Evolutionary conservation across 2,329 filamentous ascomycete species (phyloP).

Genomic region (Colletotrichum sp.): DNA sequence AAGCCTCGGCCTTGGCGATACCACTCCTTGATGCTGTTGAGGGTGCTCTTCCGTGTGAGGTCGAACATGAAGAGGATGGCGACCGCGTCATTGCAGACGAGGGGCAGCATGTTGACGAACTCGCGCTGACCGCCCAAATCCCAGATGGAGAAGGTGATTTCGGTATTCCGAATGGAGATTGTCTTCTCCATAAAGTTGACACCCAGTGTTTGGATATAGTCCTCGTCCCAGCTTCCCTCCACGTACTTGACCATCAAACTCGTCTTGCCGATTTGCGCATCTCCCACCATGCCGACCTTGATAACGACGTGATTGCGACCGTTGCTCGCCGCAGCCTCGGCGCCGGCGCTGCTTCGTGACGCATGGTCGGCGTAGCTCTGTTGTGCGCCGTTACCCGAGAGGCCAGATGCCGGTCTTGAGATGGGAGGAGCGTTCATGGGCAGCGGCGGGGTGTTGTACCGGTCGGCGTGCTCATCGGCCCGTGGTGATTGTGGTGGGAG

Average conservation of each 20-base stretch:
- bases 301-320: constrained; percentile 84
- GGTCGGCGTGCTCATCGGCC: constrained; percentile 46
- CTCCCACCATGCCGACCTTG: constrained; percentile 99
- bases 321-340: constrained; percentile 38
- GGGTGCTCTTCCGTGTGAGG: constrained; percentile 93
- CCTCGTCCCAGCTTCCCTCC: constrained; percentile 98
- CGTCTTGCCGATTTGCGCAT: constrained; percentile 99
- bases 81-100: constrained; percentile 99
- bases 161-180: constrained; percentile 97
- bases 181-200: constrained; percentile 99
- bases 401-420: constrained; percentile 61
- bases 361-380: constrained; percentile 49
- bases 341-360: constrained; percentile 43
- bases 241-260: constrained; percentile 99
- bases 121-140: constrained; percentile 97
- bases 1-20: constrained; percentile 97
- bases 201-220: constrained; percentile 98
- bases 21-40: constrained; percentile 99
- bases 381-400: constrained; percentile 50
- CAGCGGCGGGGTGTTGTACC: constrained; percentile 53
- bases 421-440: constrained; percentile 43
- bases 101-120: constrained; percentile 98
- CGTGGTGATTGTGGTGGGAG: constrained; percentile 42
- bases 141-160: constrained; percentile 99
- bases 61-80: constrained; percentile 99